Conservation (phyloP, 2,329 filamentous ascomycete species). For the Talaromyces piceae region DNA sequence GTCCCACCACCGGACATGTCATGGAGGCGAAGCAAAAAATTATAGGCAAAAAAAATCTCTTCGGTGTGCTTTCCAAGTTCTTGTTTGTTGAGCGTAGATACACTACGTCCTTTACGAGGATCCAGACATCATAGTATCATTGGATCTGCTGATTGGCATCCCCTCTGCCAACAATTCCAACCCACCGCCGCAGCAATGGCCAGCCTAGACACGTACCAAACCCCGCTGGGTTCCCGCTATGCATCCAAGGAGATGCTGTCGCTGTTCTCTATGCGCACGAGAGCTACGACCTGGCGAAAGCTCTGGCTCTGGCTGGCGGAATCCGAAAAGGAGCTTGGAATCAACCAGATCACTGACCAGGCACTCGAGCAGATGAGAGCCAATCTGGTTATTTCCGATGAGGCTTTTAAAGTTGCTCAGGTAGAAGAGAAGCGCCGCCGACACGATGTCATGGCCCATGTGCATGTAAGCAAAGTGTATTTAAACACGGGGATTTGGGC, state of each 20-base stretch:
- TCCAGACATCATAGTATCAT: not conserved
- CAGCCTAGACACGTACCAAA: conserved; percentile 51
- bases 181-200: not conserved
- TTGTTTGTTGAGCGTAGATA: not conserved
- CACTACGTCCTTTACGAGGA: not conserved
- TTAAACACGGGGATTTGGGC: not conserved
- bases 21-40: not conserved
- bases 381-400: conserved; percentile 67
- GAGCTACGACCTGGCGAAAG: conserved; percentile 72
- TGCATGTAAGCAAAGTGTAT: conserved; percentile 40
- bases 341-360: conserved; percentile 60
- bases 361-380: conserved; percentile 70
- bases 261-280: conserved; percentile 69
- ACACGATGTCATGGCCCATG: conserved; percentile 55
- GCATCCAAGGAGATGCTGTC: conserved; percentile 60
- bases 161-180: not conserved
- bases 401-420: conserved; percentile 66
- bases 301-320: conserved; percentile 83
- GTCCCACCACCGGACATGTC: not conserved
- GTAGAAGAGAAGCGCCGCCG: conserved; percentile 62
- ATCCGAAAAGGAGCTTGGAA: conserved; percentile 70
- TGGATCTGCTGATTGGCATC: not conserved
- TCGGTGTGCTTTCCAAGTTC: not conserved
- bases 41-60: not conserved
- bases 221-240: conserved; percentile 60